These are phyloP conservation scores for Pichia heedii DNA, from an alignment of 805 yeast species.

Conservation along the genomic window DNA sequence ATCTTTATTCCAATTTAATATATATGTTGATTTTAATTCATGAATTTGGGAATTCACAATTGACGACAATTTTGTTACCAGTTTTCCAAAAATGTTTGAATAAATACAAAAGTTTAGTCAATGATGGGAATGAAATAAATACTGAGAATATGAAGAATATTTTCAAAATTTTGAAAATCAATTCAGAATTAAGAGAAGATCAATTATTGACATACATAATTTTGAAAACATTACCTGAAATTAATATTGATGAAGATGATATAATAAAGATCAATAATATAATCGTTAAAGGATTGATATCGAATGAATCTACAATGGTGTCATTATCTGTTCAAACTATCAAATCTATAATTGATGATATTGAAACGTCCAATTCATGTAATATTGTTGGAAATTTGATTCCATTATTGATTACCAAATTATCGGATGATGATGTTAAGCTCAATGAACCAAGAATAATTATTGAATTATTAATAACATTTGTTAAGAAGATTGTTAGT, in stretches of 20 bases:
- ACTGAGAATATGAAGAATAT: conserved; percentile 27
- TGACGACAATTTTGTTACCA: conserved; percentile 45
- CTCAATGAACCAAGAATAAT: conserved; percentile 30
- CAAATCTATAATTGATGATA: conserved; percentile 39
- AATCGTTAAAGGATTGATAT: conserved; percentile 29
- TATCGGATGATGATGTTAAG: conserved; percentile 10
- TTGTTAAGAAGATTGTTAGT: conserved; percentile 28
- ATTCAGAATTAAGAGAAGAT: conserved; percentile 19
- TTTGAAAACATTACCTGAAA: conserved; percentile 31
- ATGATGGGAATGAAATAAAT: background rate
- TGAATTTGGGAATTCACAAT: conserved; percentile 31
- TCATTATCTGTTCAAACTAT: conserved; percentile 51
- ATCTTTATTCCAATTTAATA: conserved; percentile 62
- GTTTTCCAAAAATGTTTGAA: conserved; percentile 38
- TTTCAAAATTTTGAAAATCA: conserved; percentile 14
- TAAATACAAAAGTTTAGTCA: conserved; percentile 19
- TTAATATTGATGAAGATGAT: conserved; percentile 29
- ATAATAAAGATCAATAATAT: conserved; percentile 27
- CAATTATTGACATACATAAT: conserved; percentile 38
- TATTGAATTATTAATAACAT: conserved; percentile 42
- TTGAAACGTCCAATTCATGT: background rate
- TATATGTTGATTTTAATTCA: conserved; percentile 52
- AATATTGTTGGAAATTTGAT: conserved; percentile 24
- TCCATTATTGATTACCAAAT: conserved; percentile 32
- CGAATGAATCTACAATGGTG: conserved; percentile 26